A percentile compares a stretch with the other conserved stretches of the same genome.
Conservation (phyloP, 1,284 basidiomycete species). For the Golubevia sp. region DNA sequence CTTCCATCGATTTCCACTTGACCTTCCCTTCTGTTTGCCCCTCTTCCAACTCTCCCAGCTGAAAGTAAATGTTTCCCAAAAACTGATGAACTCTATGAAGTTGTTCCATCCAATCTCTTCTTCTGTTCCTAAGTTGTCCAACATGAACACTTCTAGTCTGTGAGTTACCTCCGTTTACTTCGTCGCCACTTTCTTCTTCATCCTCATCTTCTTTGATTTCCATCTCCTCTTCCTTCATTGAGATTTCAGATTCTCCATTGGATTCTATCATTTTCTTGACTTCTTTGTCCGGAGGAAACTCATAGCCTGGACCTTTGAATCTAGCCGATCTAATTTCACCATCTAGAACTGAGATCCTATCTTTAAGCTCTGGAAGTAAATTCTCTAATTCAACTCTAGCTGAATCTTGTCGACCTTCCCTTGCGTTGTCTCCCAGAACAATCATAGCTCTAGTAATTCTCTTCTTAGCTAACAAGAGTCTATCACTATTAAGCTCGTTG, state of each 20-base stretch:
- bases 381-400: constrained; percentile 11
- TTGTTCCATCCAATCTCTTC: constrained; percentile 32
- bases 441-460: constrained; percentile 38
- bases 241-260: constrained; percentile 7
- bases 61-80: constrained; percentile 46
- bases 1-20: constrained; percentile 30
- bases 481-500: constrained; percentile 20
- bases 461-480: constrained; percentile 17
- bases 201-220: not conserved
- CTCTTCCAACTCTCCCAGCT: constrained; percentile 33
- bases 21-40: constrained; percentile 5
- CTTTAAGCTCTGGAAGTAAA: constrained; percentile 18
- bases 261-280: not conserved
- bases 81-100: constrained; percentile 45
- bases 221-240: constrained; percentile 11
- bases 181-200: not conserved
- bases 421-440: constrained; percentile 30
- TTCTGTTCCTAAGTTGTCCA: constrained; percentile 15
- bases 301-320: constrained; percentile 27
- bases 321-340: constrained; percentile 19
- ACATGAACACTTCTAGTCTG: not conserved
- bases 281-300: constrained; percentile 14
- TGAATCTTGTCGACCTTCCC: constrained; percentile 18
- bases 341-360: constrained; percentile 16
- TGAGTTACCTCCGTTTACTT: not conserved